These are phyloP conservation scores for Chalara sp. DNA, from an alignment of 2,329 filamentous ascomycete genomes.

Conservation along the genomic window DNA sequence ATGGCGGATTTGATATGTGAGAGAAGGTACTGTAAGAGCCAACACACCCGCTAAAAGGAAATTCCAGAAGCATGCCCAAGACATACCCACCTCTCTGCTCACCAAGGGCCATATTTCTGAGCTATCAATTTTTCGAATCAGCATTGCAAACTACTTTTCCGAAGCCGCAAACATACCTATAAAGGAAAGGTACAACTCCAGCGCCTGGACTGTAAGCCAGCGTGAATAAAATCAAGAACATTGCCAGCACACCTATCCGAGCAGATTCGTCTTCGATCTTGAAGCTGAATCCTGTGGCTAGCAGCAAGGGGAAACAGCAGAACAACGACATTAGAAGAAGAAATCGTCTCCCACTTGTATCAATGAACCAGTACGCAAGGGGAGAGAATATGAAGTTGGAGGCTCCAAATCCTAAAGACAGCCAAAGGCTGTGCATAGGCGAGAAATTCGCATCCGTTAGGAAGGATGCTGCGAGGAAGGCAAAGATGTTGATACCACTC, in stretches of 20 bases:
- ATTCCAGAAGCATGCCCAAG: background rate
- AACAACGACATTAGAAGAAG: slow-evolving; percentile 34
- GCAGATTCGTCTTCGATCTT: slow-evolving; percentile 6
- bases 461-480: slow-evolving; percentile 64
- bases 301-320: background rate
- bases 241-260: slow-evolving; percentile 21
- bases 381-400: slow-evolving; percentile 57
- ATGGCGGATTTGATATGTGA: background rate
- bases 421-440: slow-evolving; percentile 48
- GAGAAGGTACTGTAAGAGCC: background rate
- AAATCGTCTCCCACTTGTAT: slow-evolving; percentile 55
- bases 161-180: background rate
- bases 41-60: background rate
- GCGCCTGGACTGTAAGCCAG: background rate
- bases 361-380: slow-evolving; percentile 51
- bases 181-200: background rate
- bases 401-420: slow-evolving; percentile 57
- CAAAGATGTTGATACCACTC: slow-evolving; percentile 50
- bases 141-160: slow-evolving; percentile 40
- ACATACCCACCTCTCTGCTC: background rate
- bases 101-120: background rate
- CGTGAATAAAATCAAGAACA: background rate
- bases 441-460: slow-evolving; percentile 49
- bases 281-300: background rate
- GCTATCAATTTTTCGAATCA: slow-evolving; percentile 23